phyloP scores from a whole-genome alignment of 1,284 basidiomycete genomes.

The Trametes hirsuta region DNA sequence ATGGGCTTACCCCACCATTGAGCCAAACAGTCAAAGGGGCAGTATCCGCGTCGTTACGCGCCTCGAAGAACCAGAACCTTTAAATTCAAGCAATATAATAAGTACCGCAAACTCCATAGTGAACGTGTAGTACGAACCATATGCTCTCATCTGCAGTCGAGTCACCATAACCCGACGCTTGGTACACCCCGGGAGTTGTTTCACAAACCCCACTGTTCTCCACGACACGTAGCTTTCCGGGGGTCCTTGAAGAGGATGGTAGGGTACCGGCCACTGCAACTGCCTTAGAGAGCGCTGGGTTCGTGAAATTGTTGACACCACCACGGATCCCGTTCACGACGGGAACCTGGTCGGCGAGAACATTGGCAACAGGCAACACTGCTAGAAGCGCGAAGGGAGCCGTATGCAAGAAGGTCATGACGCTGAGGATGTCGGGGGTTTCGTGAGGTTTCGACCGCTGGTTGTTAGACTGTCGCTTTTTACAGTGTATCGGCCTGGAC shows the following conservation, averaged over 20 bases:
- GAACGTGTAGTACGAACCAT: slow-evolving; percentile 42
- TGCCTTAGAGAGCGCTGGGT: too few species aligned
- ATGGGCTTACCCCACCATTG: slow-evolving; percentile 57
- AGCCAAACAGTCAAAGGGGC: slow-evolving; percentile 71
- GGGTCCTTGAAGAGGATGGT: slow-evolving; percentile 33
- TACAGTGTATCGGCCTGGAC: too few species aligned
- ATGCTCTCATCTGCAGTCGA: slow-evolving; percentile 55
- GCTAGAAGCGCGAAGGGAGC: too few species aligned
- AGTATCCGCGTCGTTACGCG: slow-evolving; percentile 56
- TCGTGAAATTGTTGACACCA: too few species aligned
- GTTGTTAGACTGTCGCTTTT: too few species aligned
- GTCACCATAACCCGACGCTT: slow-evolving; percentile 66
- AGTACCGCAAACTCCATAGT: neutral
- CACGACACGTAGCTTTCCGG: slow-evolving; percentile 52
- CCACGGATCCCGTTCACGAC: too few species aligned
- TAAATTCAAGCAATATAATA: neutral
- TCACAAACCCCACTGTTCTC: slow-evolving; percentile 63
- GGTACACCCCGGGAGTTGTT: slow-evolving; percentile 59
- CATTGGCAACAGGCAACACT: too few species aligned
- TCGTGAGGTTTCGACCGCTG: too few species aligned
- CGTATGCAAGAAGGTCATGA: too few species aligned
- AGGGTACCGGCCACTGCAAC: too few species aligned
- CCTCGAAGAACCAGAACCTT: slow-evolving; percentile 73
- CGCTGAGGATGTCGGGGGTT: too few species aligned
- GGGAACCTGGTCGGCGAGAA: too few species aligned